Base-by-base conservation (phyloP, 1,284 basidiomycete species). In the Ustilago vetiveriae region DNA sequence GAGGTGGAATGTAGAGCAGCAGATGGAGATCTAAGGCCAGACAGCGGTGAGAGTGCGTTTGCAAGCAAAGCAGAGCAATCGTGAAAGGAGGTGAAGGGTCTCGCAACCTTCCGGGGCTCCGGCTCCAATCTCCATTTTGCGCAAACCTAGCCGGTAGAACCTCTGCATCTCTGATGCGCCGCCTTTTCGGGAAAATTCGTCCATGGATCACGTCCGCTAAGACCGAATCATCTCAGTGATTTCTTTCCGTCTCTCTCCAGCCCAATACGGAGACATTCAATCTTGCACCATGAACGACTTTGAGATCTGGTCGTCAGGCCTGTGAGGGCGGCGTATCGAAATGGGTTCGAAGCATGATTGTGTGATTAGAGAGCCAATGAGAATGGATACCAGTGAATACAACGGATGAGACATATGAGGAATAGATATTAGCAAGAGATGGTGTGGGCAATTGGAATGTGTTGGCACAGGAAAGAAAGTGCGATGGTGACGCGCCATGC, bases 311-410 rank as follows among this genome's bases (percentile, higher is more conserved):
- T n/a, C n/a, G n/a, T n/a, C n/a, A n/a, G n/a, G n/a, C n/a, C 29
- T 30, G 29, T 1, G 10, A 35, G 13, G n/a, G 11, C 10, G 10
- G 11, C 33, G 11, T 13, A 11, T 10, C 10, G n/a, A 35, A 35
- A n/a, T n/a, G 16, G 13, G 11, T 6, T 35, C n/a, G 33, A 35
- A 37, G 19, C 36, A 11, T 37, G 36, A 37, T 19, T 33, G 49
- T 58, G 62, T 58, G 51, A 65, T 65, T 58, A 65, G 16, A 58
- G 55, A 40, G 43, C 29, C 62, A 50, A 35, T 58, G 50, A 53
- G 36, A 38, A 45, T 33, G 29, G 19, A 42, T 14, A 44, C 22
- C 35, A 33, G 17, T 37, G 38, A 30, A 32, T 16, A 27, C 41
- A 44, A 43, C 38, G n/a, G 37, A 42, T 38, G 29, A 38, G 17